Conservation (phyloP, 1,284 basidiomycete species). For the Pseudozyma hubeiensis region DNA sequence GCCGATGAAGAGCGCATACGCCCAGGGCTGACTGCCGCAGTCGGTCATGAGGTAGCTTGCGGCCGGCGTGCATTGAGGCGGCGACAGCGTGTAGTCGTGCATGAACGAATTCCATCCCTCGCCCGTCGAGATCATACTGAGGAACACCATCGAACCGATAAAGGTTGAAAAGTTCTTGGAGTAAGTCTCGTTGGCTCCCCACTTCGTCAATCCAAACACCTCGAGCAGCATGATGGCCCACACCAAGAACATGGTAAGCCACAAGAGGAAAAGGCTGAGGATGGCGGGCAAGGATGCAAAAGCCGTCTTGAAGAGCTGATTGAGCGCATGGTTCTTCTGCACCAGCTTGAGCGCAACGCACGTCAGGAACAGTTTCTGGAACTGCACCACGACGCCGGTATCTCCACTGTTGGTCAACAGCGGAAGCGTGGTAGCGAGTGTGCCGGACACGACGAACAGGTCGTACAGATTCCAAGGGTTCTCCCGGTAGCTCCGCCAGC, state of each 20-base stretch:
- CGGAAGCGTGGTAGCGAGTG: conserved; percentile 84
- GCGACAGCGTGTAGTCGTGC: conserved; percentile 72
- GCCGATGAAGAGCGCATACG: conserved; percentile 88
- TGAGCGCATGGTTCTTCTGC: conserved; percentile 86
- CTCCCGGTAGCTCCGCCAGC: conserved; percentile 82
- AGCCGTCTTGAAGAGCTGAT: conserved; percentile 96
- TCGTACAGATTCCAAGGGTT: conserved; percentile 92
- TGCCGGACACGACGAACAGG: conserved; percentile 82
- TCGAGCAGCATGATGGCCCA: conserved; percentile 91
- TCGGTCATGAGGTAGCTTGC: conserved; percentile 79
- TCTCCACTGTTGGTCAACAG: conserved; percentile 29
- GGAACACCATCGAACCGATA: conserved; percentile 84
- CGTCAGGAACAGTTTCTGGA: conserved; percentile 95
- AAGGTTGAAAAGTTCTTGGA: conserved; percentile 86
- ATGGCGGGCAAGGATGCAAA: conserved; percentile 89
- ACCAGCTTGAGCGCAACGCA: conserved; percentile 94
- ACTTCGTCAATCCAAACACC: conserved; percentile 91
- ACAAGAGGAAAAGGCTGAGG: conserved; percentile 84
- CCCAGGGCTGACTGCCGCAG: conserved; percentile 88
- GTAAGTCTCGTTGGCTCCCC: conserved; percentile 78
- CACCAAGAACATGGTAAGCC: conserved; percentile 92
- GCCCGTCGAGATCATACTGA: conserved; percentile 74
- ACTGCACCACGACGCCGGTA: conserved; percentile 72
- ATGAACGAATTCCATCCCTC: conserved; percentile 68
- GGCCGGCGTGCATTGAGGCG: conserved; percentile 82